Base-by-base conservation (phyloP, 805 yeast species). In the Yarrowia sp. region DNA sequence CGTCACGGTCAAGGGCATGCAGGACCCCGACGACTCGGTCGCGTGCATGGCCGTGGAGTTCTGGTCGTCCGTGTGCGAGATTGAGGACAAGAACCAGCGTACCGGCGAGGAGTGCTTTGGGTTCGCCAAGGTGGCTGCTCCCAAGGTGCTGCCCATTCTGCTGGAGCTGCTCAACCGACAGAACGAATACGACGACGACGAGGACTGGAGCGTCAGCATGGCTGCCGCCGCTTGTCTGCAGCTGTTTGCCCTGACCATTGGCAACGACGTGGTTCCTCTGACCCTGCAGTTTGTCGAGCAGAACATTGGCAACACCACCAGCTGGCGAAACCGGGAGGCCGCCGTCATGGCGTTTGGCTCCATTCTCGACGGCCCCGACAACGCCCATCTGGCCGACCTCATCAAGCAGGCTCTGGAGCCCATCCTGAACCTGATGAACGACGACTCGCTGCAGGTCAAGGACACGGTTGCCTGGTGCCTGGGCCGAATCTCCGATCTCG, bases 11-110 rank as follows among this genome's bases (percentile, higher is more conserved):
- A 69, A 34, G 58, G 98, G 98, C 52, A 95, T 95, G 97, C 88
- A 88, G 78, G 88, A 92, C 68, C 75, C 80, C 40, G 89, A 91
- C 79, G 96, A 90, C 74, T 86, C 86, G 73, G 98, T 95, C 38
- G 89, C 97, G 0, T 92, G 98, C 76, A 93, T 94, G 98, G 98
- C 99, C 38, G 95, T 95, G 68, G 99, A 95, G 80, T 94, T 95
- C 77, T 95, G 99, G 99, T 87, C 94, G 69, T 92, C 99, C n/a
- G 95, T 95, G n/a, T 93, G 98, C 81, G 99, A 95, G 80, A 97
- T 90, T 76, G 99, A 95, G 79, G 75, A 85, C 71, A 87, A 87
- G 58, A 73, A 66, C 14, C 71, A 52, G 46, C 68, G 53, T 12
- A 43, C n/a, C 47, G 70, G 68, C 43, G 66, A 43, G 38, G 80